Evolutionary conservation across 805 yeast species (phyloP), one percentile per base, ranked within the genome.

Genomic region (Barnettozyma salicaria): DNA sequence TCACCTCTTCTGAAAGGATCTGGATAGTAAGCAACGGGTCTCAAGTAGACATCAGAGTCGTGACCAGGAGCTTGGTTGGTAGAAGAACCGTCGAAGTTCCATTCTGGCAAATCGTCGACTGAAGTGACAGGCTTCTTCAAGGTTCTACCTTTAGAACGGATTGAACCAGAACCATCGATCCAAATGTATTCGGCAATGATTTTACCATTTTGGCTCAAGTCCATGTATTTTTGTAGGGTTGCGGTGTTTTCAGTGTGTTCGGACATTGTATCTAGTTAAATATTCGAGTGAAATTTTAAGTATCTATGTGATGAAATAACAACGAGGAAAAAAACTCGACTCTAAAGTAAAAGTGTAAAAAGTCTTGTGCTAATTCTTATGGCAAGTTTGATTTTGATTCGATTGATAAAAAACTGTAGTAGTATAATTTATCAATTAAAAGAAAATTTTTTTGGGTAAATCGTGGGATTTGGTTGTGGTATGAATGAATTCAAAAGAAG

Each of bases 11-110:
- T 88, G 75, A 92, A 88, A 24, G 98, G 98, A 65, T 92, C 98
- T 48, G 88, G 80, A 77, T 86, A 92, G 66, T 69, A 81, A 39
- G 97, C 87, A 50, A 77, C 94, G n/a, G 98, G 98, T 67, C 95
- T 82, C 59, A 92, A 72, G 65, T 87, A 88, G 47, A 92, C 77
- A 63, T 92, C 98, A 30, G 97, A 88, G 71, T 92, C 89, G 65
- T 84, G 80, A 53, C 98, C 98, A 56, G 97, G 97, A 39, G 98
- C 97, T 73, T 92, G 98, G 53, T 83, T 88, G 37, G 98, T 92
- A 23, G 97, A 89, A 30, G 97, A 89, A 67, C 98, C 98, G 64
- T 92, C 98, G 57, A 92, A 92, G 75, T 92, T 92, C 98, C 98
- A 92, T 68, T 90, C 96, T 51, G 97, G 97, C 54, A 92, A 74